Evolutionary conservation across 2,329 filamentous ascomycete species (phyloP).

Genomic region (Xylariaceae sp.): DNA sequence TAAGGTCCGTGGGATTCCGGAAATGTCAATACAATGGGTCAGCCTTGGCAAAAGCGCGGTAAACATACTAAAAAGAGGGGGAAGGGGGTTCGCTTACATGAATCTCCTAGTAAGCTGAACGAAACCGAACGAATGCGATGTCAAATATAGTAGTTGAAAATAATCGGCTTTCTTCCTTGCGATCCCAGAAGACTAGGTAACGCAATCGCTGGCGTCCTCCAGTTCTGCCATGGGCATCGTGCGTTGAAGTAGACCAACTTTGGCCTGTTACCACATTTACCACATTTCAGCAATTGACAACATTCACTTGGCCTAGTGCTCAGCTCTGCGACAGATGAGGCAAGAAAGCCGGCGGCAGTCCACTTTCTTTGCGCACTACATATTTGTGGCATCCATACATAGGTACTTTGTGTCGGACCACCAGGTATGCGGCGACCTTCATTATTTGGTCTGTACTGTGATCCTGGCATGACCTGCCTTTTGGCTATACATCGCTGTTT

Average conservation of each 20-base stretch:
- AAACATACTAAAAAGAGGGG: constrained; percentile 17
- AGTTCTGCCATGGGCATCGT: too few relatives aligned
- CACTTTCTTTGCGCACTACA: too few relatives aligned
- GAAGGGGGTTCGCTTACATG: constrained; percentile 15
- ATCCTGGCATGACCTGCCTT: too few relatives aligned
- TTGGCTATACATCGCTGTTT: too few relatives aligned
- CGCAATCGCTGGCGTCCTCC: too few relatives aligned
- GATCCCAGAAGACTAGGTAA: too few relatives aligned
- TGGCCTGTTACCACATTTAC: constrained; percentile 3
- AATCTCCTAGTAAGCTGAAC: constrained; percentile 19
- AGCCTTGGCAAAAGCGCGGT: constrained; percentile 15
- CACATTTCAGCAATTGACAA: constrained; percentile 1
- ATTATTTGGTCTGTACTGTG: too few relatives aligned
- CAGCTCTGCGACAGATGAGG: neutral
- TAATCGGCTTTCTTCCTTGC: constrained; percentile 2
- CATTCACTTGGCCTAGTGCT: constrained; percentile 1
- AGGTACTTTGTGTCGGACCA: too few relatives aligned
- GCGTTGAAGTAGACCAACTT: neutral
- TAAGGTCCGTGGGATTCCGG: constrained; percentile 10
- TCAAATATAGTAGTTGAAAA: constrained; percentile 11
- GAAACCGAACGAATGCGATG: constrained; percentile 11
- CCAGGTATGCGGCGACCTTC: too few relatives aligned
- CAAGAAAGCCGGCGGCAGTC: too few relatives aligned
- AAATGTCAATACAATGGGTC: constrained; percentile 12
- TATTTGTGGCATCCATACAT: too few relatives aligned